Evolutionary conservation across 192 early-diverging fungal species (phyloP).

Genomic region (Backusella australiensis): DNA sequence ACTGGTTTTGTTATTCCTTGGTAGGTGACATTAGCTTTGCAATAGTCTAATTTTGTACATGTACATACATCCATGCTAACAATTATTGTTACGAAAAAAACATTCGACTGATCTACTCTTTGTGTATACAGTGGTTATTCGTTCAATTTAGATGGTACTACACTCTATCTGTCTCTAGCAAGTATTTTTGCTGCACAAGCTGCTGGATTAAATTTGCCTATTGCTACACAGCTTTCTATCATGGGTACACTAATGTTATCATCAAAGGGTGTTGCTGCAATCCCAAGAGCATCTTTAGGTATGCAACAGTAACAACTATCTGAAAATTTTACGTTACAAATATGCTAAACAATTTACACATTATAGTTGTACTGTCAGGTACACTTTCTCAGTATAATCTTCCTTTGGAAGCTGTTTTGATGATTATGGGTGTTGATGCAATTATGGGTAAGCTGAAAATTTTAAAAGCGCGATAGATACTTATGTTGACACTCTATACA

Average conservation of each 20-base stretch:
- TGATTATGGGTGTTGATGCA: conserved; percentile 72
- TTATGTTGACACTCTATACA: conserved; percentile 14
- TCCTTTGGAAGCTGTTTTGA: conserved; percentile 50
- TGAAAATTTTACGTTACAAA: not conserved
- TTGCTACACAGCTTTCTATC: conserved; percentile 59
- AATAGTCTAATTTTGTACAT: not conserved
- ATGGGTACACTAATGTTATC: conserved; percentile 67
- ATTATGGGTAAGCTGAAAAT: conserved; percentile 48
- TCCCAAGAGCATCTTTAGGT: conserved; percentile 52
- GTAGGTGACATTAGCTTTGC: not conserved
- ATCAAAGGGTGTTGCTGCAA: conserved; percentile 62
- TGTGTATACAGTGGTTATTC: conserved; percentile 56
- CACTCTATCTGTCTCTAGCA: conserved; percentile 64
- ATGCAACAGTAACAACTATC: not conserved
- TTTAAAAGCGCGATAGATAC: not conserved
- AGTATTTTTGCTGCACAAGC: conserved; percentile 68
- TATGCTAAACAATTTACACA: not conserved
- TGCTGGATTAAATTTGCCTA: conserved; percentile 41
- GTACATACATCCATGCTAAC: too few relatives aligned
- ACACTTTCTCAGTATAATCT: conserved; percentile 53
- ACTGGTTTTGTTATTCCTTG: conserved; percentile 62
- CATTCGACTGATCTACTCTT: not conserved
- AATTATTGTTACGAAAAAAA: not conserved
- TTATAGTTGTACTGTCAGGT: conserved; percentile 54
- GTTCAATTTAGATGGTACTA: conserved; percentile 77